These are phyloP conservation scores for Lachancea thermotolerans DNA, from an alignment of 805 yeast species.

Conservation along the genomic window DNA sequence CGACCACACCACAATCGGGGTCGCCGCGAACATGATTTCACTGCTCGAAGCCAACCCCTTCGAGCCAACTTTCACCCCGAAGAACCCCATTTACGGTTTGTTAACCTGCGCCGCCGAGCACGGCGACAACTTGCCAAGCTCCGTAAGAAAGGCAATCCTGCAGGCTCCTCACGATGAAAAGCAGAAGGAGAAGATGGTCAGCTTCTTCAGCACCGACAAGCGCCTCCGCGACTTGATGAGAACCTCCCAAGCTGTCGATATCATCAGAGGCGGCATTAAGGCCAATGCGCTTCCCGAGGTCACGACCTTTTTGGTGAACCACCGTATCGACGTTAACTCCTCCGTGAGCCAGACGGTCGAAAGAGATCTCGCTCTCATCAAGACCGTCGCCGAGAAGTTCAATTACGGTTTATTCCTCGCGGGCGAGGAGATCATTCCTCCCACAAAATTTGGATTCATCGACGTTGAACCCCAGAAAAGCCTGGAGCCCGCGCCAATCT, in stretches of 20 bases:
- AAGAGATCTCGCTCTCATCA: constrained; percentile 33
- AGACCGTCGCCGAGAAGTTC: constrained; percentile 40
- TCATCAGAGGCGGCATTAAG: constrained; percentile 66
- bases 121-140: constrained; percentile 19
- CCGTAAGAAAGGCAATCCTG: constrained; percentile 23
- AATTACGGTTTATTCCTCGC: constrained; percentile 39
- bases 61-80: constrained; percentile 31
- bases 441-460: constrained; percentile 28
- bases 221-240: constrained; percentile 30
- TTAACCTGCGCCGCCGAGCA: constrained; percentile 60
- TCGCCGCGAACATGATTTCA: constrained; percentile 51
- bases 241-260: constrained; percentile 65
- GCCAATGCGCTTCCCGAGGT: constrained; percentile 71
- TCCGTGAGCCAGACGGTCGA: constrained; percentile 38
- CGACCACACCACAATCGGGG: constrained; percentile 73
- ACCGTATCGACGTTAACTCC: constrained; percentile 56
- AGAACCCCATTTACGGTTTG: constrained; percentile 53
- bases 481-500: constrained; percentile 39
- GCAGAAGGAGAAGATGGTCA: constrained; percentile 33
- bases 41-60: constrained; percentile 51
- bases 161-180: constrained; percentile 32
- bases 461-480: constrained; percentile 16
- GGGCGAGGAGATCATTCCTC: constrained; percentile 20
- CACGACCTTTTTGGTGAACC: constrained; percentile 49
- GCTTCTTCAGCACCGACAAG: constrained; percentile 13